phyloP scores from a whole-genome alignment of 495 filamentous ascomycete genomes.

The Lepraria neglecta region DNA sequence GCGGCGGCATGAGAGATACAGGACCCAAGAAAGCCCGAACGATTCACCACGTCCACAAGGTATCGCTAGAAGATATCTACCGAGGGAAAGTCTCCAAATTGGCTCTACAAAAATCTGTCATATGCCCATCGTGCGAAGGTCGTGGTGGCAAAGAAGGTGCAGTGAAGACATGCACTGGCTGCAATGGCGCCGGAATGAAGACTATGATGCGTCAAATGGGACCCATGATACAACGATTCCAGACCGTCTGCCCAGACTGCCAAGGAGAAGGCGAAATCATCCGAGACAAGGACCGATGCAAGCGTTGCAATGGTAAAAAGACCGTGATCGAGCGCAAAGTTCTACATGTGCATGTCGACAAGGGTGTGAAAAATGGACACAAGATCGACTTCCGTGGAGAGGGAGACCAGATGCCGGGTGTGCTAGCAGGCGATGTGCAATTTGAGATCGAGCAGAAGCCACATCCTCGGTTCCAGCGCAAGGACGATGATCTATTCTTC shows the following conservation, averaged over 20 bases:
- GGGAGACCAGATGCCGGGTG: conserved; percentile 92
- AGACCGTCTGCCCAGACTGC: conserved; percentile 97
- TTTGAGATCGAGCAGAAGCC: conserved; percentile 99
- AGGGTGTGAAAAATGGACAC: conserved; percentile 84
- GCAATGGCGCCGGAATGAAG: conserved; percentile 95
- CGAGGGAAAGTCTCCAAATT: conserved; percentile 95
- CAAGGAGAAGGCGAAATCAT: conserved; percentile 95
- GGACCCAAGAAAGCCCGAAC: conserved; percentile 91
- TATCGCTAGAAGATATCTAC: conserved; percentile 97
- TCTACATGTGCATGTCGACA: conserved; percentile 94
- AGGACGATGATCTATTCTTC: conserved; percentile 94
- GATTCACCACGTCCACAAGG: conserved; percentile 97
- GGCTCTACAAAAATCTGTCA: conserved; percentile 92
- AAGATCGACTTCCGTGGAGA: conserved; percentile 96
- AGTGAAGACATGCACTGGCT: conserved; percentile 82
- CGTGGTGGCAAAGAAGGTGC: conserved; percentile 96
- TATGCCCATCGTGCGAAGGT: conserved; percentile 91
- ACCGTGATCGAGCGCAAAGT: conserved; percentile 96
- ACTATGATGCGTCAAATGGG: conserved; percentile 99
- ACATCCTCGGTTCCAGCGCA: conserved; percentile 87
- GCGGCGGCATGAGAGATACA: conserved; percentile 71
- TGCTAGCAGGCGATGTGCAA: conserved; percentile 86
- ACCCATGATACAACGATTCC: conserved; percentile 99
- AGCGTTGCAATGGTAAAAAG: conserved; percentile 92
- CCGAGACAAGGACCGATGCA: conserved; percentile 93